These are phyloP conservation scores for Bothriochloa decipiens DNA, from an alignment of 176 grass and related monocot genomes.

Conservation along the genomic window DNA sequence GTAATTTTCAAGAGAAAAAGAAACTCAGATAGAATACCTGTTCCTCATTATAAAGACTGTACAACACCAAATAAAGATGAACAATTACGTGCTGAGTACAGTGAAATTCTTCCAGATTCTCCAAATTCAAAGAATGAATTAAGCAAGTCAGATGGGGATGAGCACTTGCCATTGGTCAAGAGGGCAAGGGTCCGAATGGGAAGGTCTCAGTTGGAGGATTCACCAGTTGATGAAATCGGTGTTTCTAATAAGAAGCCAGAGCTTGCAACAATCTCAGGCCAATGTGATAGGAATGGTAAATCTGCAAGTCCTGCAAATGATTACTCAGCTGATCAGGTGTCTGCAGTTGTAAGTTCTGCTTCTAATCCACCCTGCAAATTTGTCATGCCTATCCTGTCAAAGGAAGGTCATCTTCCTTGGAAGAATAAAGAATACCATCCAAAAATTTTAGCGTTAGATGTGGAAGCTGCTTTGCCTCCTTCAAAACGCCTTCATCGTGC, in stretches of 20 bases:
- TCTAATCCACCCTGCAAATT: constrained; percentile 37
- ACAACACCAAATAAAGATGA: constrained; percentile 43
- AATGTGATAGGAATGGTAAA: constrained; percentile 31
- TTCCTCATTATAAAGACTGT: constrained; percentile 38
- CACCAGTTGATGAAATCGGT: constrained; percentile 39
- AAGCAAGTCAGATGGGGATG: constrained; percentile 84
- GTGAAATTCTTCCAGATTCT: constrained; percentile 46
- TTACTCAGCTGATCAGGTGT: constrained; percentile 19
- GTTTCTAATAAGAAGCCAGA: constrained; percentile 38
- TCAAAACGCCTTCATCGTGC: constrained; percentile 99
- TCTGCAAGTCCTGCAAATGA: constrained; percentile 25
- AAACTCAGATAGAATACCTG: constrained; percentile 52
- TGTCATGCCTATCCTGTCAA: constrained; percentile 36
- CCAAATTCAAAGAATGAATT: constrained; percentile 71
- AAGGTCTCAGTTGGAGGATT: constrained; percentile 58
- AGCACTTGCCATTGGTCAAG: constrained; percentile 96
- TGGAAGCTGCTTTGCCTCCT: constrained; percentile 98
- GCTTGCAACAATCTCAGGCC: constrained; percentile 22
- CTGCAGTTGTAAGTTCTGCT: constrained; percentile 32
- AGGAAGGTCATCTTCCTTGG: constrained; percentile 52
- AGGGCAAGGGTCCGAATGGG: constrained; percentile 96
- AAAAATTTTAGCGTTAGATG: constrained; percentile 67
- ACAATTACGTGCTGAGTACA: constrained; percentile 46
- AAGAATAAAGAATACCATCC: constrained; percentile 62
- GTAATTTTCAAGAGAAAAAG: constrained; percentile 73